Conservation (phyloP, 306 rosid species). For the Quillaja saponaria region DNA sequence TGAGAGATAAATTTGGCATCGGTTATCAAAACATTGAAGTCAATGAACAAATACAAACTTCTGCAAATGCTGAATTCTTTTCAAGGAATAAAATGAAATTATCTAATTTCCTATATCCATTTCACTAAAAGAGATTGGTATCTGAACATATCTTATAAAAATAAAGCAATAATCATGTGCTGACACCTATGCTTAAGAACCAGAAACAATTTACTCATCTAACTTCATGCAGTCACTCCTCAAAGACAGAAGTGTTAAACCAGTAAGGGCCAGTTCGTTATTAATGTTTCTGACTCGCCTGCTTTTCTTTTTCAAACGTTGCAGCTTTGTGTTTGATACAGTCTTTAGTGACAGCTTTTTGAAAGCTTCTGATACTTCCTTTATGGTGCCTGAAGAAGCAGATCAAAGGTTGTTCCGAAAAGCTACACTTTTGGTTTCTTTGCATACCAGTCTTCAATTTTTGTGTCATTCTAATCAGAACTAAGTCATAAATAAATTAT, state of each 20-base stretch:
- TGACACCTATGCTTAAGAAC: constrained; percentile 21
- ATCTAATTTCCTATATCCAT: constrained; percentile 13
- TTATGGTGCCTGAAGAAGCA: no score
- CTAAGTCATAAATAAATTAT: no score
- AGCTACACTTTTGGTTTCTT: no score
- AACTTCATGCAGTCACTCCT: constrained; percentile 22
- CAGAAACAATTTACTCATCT: constrained; percentile 15
- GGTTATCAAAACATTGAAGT: constrained; percentile 28
- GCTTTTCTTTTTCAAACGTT: constrained; percentile 14
- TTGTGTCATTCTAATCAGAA: no score
- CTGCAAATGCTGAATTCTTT: constrained; percentile 18
- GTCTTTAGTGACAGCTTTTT: no score
- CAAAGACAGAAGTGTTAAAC: no score
- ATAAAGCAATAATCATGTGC: constrained; percentile 7
- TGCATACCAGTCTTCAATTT: no score
- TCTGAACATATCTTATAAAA: background rate
- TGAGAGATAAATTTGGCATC: constrained; percentile 30
- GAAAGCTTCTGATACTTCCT: no score
- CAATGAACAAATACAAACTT: constrained; percentile 20
- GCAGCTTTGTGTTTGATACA: no score
- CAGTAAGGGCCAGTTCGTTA: no score
- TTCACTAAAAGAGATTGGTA: constrained; percentile 20
- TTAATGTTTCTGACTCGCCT: no score
- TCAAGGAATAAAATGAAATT: constrained; percentile 12
- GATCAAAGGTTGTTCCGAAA: constrained; percentile 16